phyloP scores from a whole-genome alignment of 192 early-diverging fungal species.

The Backusella australiensis region DNA sequence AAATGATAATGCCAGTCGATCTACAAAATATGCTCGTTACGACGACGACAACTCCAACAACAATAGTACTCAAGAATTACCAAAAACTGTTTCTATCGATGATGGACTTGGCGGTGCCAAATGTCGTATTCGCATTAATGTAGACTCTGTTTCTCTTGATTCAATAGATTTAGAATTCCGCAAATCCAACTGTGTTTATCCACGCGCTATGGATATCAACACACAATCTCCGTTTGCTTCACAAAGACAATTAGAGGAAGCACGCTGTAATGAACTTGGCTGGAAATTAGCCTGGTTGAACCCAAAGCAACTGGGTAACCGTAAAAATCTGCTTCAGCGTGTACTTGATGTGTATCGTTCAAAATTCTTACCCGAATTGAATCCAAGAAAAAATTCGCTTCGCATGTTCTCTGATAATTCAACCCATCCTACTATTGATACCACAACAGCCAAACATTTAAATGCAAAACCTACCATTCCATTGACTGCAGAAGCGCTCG shows the following conservation, averaged over 20 bases:
- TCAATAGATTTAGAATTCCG: conserved; percentile 47
- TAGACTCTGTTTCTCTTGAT: conserved; percentile 47
- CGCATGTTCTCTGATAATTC: conserved; percentile 11
- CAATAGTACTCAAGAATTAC: neutral
- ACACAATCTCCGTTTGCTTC: conserved; percentile 26
- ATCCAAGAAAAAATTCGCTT: conserved; percentile 13
- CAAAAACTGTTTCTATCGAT: conserved; percentile 31
- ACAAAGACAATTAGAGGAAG: conserved; percentile 38
- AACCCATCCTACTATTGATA: neutral
- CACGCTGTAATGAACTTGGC: conserved; percentile 54
- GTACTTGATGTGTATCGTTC: conserved; percentile 34
- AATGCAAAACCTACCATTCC: neutral
- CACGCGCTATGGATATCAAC: conserved; percentile 35
- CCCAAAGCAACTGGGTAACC: conserved; percentile 26
- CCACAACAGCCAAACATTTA: neutral
- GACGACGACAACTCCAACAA: neutral
- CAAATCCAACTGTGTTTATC: conserved; percentile 54
- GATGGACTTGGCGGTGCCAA: conserved; percentile 25
- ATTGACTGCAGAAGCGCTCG: conserved; percentile 27
- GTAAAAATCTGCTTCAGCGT: conserved; percentile 31
- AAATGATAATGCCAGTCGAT: neutral
- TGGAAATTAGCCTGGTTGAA: conserved; percentile 56
- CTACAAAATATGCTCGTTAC: conserved; percentile 11
- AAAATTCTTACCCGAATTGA: conserved; percentile 22
- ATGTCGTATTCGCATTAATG: conserved; percentile 42